Percentiles rank a stretch among this genome's conserved stretches.
These are phyloP conservation scores for Neostapfia colusana DNA, from an alignment of 176 grass and related monocot genomes.

Conservation along the genomic window DNA sequence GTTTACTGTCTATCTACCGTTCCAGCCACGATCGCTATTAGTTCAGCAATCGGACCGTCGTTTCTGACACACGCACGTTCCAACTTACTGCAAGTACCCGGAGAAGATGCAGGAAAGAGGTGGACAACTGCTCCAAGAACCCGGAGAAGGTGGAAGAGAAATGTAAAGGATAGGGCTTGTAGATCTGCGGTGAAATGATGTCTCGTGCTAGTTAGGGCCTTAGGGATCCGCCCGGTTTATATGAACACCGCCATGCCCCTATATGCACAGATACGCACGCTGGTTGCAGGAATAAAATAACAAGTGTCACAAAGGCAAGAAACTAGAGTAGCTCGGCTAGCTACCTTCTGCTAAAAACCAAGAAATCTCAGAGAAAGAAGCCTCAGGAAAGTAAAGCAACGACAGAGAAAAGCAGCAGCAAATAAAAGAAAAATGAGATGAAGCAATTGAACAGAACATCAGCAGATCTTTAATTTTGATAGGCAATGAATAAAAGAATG, in stretches of 20 bases:
- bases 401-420: not conserved
- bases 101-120: constrained; percentile 41
- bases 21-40: constrained; percentile 7
- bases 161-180: constrained; percentile 47
- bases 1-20: constrained; percentile 20
- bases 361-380: constrained; percentile 15
- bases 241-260: constrained; percentile 55
- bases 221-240: constrained; percentile 45
- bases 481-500: not conserved
- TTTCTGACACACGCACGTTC: constrained; percentile 40
- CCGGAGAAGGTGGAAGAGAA: constrained; percentile 53
- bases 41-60: constrained; percentile 17
- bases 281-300: constrained; percentile 50
- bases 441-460: not conserved
- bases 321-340: constrained; percentile 34
- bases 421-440: not conserved
- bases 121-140: not conserved
- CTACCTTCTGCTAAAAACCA: not conserved
- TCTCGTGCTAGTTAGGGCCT: not conserved
- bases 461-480: constrained; percentile 9
- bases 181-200: constrained; percentile 50
- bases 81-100: constrained; percentile 26
- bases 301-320: not conserved
- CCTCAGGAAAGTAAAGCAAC: not conserved
- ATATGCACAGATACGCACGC: not conserved